Conservation (phyloP, 345 rosid genomes). For the Salix suchowensis region DNA sequence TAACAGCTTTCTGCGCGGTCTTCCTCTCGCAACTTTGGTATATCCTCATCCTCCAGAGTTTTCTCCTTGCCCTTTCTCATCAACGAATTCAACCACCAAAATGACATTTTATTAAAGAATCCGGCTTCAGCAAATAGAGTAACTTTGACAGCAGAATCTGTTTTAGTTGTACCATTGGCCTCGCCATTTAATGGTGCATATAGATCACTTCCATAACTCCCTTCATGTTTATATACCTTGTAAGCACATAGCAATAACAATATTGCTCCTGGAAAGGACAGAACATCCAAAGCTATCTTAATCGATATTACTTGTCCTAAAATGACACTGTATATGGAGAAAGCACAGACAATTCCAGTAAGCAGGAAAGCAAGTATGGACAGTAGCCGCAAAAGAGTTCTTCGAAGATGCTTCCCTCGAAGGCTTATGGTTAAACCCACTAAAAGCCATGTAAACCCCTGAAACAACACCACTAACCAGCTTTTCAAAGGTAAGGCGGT, state of each 20-base stretch:
- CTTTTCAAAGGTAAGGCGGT: conserved; percentile 40
- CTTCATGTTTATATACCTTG: conserved; percentile 31
- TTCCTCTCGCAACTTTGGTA: conserved; percentile 50
- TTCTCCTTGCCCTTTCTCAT: conserved; percentile 66
- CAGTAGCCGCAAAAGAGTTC: conserved; percentile 36
- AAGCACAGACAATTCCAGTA: conserved; percentile 37
- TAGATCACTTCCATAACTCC: conserved; percentile 30
- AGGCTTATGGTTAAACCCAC: conserved; percentile 49
- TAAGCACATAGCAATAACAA: conserved; percentile 51
- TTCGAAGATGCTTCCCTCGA: conserved; percentile 30
- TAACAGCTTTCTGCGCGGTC: conserved; percentile 81
- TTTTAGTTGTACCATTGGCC: conserved; percentile 25
- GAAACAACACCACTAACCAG: conserved; percentile 52
- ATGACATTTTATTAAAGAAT: conserved; percentile 54
- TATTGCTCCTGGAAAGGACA: conserved; percentile 56
- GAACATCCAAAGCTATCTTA: conserved; percentile 41
- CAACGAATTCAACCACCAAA: conserved; percentile 86
- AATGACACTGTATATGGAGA: conserved; percentile 38
- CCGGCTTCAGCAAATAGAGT: conserved; percentile 62
- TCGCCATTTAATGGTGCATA: conserved; percentile 54
- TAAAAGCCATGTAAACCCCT: conserved; percentile 62
- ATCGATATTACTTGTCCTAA: conserved; percentile 16
- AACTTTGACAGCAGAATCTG: conserved; percentile 24
- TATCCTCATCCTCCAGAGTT: conserved; percentile 63
- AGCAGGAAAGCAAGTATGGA: conserved; percentile 51